Percentiles rank a stretch among this genome's conserved stretches.
These are phyloP conservation scores for Dichomitus squalens DNA, from an alignment of 1,284 basidiomycete species.

Conservation along the genomic window DNA sequence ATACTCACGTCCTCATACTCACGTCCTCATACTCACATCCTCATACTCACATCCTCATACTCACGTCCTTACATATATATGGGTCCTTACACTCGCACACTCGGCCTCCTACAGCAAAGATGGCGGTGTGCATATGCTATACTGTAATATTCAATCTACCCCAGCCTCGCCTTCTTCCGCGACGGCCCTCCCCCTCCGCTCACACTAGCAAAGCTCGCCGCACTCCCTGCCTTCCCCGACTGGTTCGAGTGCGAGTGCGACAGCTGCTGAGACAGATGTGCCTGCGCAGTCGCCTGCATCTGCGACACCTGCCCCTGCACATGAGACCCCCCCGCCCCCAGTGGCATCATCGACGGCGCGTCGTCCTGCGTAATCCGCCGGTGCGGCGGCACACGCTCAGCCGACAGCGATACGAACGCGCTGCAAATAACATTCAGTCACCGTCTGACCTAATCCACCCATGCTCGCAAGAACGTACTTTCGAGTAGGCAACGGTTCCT, in stretches of 20 bases:
- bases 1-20: conserved; percentile 41
- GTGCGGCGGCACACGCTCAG: conserved; percentile 68
- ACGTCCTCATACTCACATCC: conserved; percentile 51
- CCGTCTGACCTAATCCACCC: no score
- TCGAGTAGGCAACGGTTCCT: conserved; percentile 73
- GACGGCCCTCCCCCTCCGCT: conserved; percentile 46
- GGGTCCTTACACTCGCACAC: no score
- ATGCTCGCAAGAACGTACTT: conserved; percentile 53
- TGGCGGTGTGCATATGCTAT: no score
- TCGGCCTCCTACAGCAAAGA: no score
- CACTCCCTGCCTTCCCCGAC: conserved; percentile 51
- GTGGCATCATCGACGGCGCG: conserved; percentile 75
- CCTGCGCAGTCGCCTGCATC: conserved; percentile 41
- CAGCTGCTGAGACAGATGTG: conserved; percentile 33
- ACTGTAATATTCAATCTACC: no score
- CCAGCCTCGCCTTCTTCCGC: conserved; percentile 49
- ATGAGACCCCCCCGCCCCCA: conserved; percentile 43
- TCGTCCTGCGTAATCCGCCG: conserved; percentile 79
- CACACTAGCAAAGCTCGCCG: conserved; percentile 52
- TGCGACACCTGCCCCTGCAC: conserved; percentile 39
- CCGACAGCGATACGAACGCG: conserved; percentile 58
- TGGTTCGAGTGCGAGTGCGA: conserved; percentile 44
- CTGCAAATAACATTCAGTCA: conserved; percentile 36
- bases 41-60: no score
- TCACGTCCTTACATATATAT: no score